Evolutionary conservation across 768 basidiomycete genomes (phyloP), one percentile per base, ranked within the genome.

Genomic region (Holtermannia corniformis): DNA sequence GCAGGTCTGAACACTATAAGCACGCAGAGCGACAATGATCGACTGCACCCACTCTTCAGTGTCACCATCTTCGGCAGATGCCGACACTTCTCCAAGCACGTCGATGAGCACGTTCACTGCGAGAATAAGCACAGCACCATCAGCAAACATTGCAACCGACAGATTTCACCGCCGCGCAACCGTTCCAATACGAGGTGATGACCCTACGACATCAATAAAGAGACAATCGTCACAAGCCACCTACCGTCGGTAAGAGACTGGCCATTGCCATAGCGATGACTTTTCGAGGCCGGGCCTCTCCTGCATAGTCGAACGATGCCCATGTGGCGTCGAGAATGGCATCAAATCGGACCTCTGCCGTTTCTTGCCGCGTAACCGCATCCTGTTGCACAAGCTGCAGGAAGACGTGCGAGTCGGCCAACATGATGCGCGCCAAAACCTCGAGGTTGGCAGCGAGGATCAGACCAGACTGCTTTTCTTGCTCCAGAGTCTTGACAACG

Each of bases 51-150:
- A 64, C 65, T 64, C 65, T 45, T 55, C 23, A 4, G 58, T 58
- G 4, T 46, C 42, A 1, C 51, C 51, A 21, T 60, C 57, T 20
- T 60, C 66, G 12, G 52, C 47, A 5, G 59, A 51, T 11, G 53
- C 61, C 25, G 65, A 62, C 20, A 66, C 49, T 50, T 72, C 68
- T 3, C 68, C 70, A 1, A 72, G 55, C 3, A 69, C 68, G 47
- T 72, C 70, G 16, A 72, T 54, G 61, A 67, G 70, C 41, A 68
- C 68, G 43, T 72, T 72, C 57, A 70, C 70, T 72, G 26, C 7
- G 13, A 2, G 5, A 25, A 57, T 52, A 49, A 14, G 7, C 37
- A 12, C 21, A 12, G 16, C 1, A 23, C 42, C 40, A 20, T 16
- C 21, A 4, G 25, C 25, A 13, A 52, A 11, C 20, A 43, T n/a